Evolutionary conservation across 352 stramenopile genomes (phyloP).

Genomic region (Phytopythium litorale): DNA sequence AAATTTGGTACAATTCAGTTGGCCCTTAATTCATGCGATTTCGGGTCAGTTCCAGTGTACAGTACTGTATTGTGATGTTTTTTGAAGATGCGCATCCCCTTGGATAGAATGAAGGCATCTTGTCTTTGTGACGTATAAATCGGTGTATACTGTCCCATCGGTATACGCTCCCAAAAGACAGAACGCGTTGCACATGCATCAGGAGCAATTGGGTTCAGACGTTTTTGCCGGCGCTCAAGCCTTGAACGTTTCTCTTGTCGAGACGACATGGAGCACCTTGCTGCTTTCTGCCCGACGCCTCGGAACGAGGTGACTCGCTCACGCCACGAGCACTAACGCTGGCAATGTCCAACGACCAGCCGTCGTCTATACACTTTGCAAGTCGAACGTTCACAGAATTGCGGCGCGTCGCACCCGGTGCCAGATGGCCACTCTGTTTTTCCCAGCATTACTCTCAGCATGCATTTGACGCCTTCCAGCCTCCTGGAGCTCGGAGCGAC

Average conservation of each 20-base stretch:
- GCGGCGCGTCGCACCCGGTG: neutral
- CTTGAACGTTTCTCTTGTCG: too few species aligned
- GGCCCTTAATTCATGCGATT: too few species aligned
- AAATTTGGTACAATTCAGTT: too few species aligned
- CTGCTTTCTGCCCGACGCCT: too few species aligned
- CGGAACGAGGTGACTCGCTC: neutral
- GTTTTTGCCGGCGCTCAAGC: neutral
- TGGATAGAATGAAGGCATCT: neutral
- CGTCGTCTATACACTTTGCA: neutral
- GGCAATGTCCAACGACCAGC: neutral
- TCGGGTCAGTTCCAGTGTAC: too few species aligned
- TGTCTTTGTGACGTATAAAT: neutral
- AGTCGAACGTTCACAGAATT: neutral
- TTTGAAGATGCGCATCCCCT: neutral
- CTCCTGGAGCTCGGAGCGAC: too few species aligned
- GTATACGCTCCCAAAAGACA: neutral
- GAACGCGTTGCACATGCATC: neutral
- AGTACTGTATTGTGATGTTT: neutral
- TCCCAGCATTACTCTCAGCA: neutral
- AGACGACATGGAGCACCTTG: too few species aligned
- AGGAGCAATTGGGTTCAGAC: neutral
- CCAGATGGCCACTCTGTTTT: neutral
- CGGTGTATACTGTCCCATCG: neutral
- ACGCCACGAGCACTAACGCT: neutral
- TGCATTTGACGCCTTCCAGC: too few species aligned